Conservation (phyloP, 345 rosid species). For the Eucalyptus melliodora region DNA sequence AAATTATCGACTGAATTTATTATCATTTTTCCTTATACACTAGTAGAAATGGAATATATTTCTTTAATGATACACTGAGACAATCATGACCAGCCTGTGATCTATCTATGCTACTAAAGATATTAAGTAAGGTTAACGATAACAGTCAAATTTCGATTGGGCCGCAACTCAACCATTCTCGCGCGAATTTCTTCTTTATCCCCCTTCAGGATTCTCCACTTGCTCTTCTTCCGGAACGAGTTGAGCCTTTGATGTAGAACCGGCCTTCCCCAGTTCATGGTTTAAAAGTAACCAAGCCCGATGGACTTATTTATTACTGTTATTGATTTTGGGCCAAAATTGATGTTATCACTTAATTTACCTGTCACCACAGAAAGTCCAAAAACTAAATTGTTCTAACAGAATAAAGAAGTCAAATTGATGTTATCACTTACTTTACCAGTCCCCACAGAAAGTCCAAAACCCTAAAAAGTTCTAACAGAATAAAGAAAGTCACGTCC, state of each 20-base stretch:
- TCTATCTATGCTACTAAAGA: not conserved
- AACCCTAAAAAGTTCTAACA: not conserved
- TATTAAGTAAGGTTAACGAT: not conserved
- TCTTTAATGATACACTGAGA: too few species aligned
- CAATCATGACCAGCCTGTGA: not conserved
- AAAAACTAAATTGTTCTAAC: too few species aligned
- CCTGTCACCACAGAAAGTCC: not conserved
- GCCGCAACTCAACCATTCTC: not conserved
- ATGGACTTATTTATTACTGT: not conserved
- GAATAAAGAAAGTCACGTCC: not conserved
- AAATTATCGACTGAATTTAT: too few species aligned
- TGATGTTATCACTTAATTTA: not conserved
- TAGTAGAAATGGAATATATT: too few species aligned
- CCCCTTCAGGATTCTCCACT: too few species aligned
- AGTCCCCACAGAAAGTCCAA: not conserved
- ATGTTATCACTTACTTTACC: not conserved
- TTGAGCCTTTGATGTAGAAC: not conserved
- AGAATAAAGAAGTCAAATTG: too few species aligned
- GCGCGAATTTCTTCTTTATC: too few species aligned
- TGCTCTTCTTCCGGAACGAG: not conserved
- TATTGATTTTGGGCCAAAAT: not conserved
- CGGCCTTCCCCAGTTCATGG: not conserved
- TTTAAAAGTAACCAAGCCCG: not conserved
- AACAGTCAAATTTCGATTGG: not conserved
- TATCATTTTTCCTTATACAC: too few species aligned